phyloP scores from a whole-genome alignment of 2,329 filamentous ascomycete species.

The Huntiella moniliformis region DNA sequence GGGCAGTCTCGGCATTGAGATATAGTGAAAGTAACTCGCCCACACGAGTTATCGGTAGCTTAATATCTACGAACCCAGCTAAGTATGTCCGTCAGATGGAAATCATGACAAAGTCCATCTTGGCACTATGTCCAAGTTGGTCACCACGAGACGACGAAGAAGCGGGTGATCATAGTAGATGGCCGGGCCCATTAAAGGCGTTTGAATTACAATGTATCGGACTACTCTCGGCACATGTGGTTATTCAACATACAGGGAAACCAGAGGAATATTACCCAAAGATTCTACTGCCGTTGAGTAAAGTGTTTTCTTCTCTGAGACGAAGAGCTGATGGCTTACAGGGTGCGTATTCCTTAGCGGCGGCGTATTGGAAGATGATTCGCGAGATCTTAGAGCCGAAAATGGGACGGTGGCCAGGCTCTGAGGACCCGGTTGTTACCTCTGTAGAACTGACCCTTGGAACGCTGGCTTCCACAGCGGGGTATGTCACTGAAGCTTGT shows the following conservation, averaged over 20 bases:
- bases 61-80: conserved; percentile 16
- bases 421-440: conserved; percentile 17
- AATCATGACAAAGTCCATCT: conserved; percentile 41
- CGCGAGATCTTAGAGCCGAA: conserved; percentile 9
- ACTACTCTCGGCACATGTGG: conserved; percentile 20
- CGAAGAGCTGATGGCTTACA: conserved; percentile 8
- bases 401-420: conserved; percentile 10
- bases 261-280: conserved; percentile 8
- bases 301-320: conserved; percentile 10
- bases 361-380: conserved; percentile 10
- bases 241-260: conserved; percentile 9
- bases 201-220: conserved; percentile 47
- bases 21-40: conserved; percentile 20
- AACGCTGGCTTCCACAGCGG: conserved; percentile 27
- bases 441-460: conserved; percentile 35
- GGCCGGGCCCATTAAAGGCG: conserved; percentile 35
- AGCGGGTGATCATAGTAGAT: conserved; percentile 33
- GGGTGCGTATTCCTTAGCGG: conserved; percentile 4
- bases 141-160: conserved; percentile 40
- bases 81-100: conserved; percentile 51
- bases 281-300: conserved; percentile 9
- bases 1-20: conserved; percentile 35
- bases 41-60: conserved; percentile 5
- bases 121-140: conserved; percentile 49
- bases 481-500: conserved; percentile 30